A percentile compares a stretch with the other conserved stretches of the same genome.
Conservation (phyloP, 768 basidiomycete species). For the Amanita pseudoporphyria region DNA sequence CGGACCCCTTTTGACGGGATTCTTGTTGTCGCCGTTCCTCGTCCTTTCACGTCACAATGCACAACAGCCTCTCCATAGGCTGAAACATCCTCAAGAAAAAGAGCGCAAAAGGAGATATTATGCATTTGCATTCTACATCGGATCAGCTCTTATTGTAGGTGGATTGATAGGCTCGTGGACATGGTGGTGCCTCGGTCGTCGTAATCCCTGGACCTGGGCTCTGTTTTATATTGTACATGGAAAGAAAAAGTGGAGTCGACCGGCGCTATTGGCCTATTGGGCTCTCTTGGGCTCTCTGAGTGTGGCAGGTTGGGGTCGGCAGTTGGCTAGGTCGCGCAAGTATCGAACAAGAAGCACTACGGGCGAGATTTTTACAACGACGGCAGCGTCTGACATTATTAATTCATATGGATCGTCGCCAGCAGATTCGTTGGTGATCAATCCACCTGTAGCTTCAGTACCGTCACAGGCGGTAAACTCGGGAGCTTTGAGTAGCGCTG, state of each 20-base stretch:
- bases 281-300: conserved; percentile 67
- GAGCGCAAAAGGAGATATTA: conserved; percentile 71
- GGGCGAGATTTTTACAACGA: conserved; percentile 25
- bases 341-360: conserved; percentile 43
- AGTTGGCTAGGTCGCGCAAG: conserved; percentile 68
- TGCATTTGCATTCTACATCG: conserved; percentile 77
- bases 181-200: conserved; percentile 70
- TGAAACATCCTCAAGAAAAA: conserved; percentile 69
- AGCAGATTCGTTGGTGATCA: conserved; percentile 1
- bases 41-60: conserved; percentile 89
- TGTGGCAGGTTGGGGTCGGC: conserved; percentile 92
- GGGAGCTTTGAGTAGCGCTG: conserved; percentile 11
- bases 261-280: conserved; percentile 81
- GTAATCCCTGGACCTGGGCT: conserved; percentile 86
- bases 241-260: conserved; percentile 66
- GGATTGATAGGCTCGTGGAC: conserved; percentile 89
- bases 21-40: conserved; percentile 88
- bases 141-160: conserved; percentile 66
- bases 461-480: conserved; percentile 6
- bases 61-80: conserved; percentile 71
- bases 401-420: not conserved
- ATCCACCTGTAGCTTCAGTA: not conserved
- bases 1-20: conserved; percentile 87
- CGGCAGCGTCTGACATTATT: conserved; percentile 15
- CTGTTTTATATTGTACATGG: conserved; percentile 74